Percentiles rank a stretch among this genome's conserved stretches.
Evolutionary conservation across 2,329 filamentous ascomycete genomes (phyloP).

Genomic region (Exophiala phaeomuriformis): DNA sequence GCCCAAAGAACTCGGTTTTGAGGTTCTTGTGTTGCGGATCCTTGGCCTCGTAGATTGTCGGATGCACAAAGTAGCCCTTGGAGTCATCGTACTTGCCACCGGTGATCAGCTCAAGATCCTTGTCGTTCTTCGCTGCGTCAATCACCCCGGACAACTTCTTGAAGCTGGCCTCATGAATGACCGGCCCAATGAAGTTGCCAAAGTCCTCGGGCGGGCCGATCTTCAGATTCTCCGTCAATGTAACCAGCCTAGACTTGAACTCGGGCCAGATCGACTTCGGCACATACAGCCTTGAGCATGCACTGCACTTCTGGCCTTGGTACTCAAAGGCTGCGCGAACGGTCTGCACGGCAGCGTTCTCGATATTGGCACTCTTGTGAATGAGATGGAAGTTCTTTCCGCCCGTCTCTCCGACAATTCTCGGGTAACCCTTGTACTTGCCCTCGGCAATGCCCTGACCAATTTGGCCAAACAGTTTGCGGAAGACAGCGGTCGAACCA

Average conservation of each 20-base stretch:
- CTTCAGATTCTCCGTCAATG: slow-evolving; percentile 58
- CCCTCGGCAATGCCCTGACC: slow-evolving; percentile 69
- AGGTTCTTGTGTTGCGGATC: slow-evolving; percentile 63
- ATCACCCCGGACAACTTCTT: slow-evolving; percentile 66
- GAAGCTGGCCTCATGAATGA: slow-evolving; percentile 70
- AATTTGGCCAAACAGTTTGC: slow-evolving; percentile 75
- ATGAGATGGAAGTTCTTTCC: slow-evolving; percentile 82
- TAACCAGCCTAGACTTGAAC: slow-evolving; percentile 57
- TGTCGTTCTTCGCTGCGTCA: slow-evolving; percentile 63
- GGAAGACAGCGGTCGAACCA: slow-evolving; percentile 78
- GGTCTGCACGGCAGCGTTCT: slow-evolving; percentile 67
- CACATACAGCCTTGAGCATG: slow-evolving; percentile 66
- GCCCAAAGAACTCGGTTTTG: slow-evolving; percentile 68
- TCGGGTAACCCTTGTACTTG: slow-evolving; percentile 68
- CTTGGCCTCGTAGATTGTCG: slow-evolving; percentile 64
- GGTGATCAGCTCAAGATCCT: slow-evolving; percentile 57
- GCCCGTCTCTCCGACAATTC: slow-evolving; percentile 75
- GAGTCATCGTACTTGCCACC: slow-evolving; percentile 66
- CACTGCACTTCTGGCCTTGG: slow-evolving; percentile 78
- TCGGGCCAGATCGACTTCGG: slow-evolving; percentile 62
- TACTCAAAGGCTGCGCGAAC: slow-evolving; percentile 75
- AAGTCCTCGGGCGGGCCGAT: slow-evolving; percentile 60
- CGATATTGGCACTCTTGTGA: slow-evolving; percentile 62
- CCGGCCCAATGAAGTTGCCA: slow-evolving; percentile 69
- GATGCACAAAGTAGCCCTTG: slow-evolving; percentile 68